Conservation (phyloP, 768 basidiomycete genomes). For the Serendipita sp. region DNA sequence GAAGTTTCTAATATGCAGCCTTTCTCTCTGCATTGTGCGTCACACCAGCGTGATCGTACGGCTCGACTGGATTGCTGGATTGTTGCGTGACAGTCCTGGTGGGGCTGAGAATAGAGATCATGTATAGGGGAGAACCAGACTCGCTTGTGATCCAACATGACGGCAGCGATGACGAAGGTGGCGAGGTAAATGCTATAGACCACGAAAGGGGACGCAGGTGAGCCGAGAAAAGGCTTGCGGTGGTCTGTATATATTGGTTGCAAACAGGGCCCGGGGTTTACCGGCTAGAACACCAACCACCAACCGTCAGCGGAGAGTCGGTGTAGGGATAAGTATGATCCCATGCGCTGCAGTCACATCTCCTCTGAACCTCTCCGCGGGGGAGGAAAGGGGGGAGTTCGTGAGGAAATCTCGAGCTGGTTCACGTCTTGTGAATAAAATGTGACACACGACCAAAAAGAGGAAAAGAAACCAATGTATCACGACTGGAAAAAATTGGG, state of each 20-base stretch:
- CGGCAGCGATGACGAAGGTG: constrained; percentile 18
- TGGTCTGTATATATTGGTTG: constrained; percentile 19
- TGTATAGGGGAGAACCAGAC: constrained; percentile 24
- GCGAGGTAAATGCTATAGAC: constrained; percentile 22
- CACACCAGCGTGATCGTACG: too few relatives aligned
- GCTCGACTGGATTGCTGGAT: neutral
- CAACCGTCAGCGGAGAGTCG: neutral
- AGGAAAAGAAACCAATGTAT: too few relatives aligned
- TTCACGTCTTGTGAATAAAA: too few relatives aligned
- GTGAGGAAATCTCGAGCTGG: too few relatives aligned
- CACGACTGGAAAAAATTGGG: too few relatives aligned
- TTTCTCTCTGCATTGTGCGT: too few relatives aligned
- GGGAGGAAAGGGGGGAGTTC: too few relatives aligned
- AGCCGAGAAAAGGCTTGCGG: constrained; percentile 16
- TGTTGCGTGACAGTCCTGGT: neutral
- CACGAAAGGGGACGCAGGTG: neutral
- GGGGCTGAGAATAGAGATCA: neutral
- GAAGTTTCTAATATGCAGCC: too few relatives aligned
- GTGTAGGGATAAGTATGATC: neutral
- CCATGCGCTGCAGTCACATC: neutral
- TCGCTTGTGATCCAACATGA: constrained; percentile 20
- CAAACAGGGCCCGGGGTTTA: neutral
- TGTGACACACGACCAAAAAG: too few relatives aligned
- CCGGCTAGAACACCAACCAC: neutral
- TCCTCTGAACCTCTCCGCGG: constrained; percentile 1